Conservation (phyloP, 768 basidiomycete genomes). For the Naematelia aurantialba region DNA sequence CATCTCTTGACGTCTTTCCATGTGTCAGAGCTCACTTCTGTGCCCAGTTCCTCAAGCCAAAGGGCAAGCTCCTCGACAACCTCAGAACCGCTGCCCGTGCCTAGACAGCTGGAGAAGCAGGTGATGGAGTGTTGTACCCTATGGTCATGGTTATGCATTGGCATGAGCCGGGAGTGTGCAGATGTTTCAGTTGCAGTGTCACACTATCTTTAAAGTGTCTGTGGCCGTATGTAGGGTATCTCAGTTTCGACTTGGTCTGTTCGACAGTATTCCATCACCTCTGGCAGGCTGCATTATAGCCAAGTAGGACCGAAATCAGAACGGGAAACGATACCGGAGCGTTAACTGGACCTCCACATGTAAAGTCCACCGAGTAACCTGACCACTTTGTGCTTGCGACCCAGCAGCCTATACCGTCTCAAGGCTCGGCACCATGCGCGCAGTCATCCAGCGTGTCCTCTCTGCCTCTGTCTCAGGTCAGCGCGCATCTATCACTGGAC, state of each 20-base stretch:
- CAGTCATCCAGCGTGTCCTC: slow-evolving; percentile 76
- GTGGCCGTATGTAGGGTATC: no score
- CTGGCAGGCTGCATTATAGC: no score
- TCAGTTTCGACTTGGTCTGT: no score
- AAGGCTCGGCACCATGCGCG: slow-evolving; percentile 60
- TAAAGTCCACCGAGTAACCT: no score
- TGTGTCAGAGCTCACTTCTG: neutral
- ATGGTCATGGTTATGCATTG: neutral
- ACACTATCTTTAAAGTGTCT: no score
- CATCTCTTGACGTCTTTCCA: neutral
- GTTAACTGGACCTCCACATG: no score
- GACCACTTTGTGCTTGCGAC: no score
- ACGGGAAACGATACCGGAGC: no score
- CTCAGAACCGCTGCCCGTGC: slow-evolving; percentile 61
- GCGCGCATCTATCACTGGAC: slow-evolving; percentile 7
- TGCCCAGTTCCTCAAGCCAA: slow-evolving; percentile 76
- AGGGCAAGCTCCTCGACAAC: slow-evolving; percentile 80
- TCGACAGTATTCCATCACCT: no score
- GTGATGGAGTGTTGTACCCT: neutral
- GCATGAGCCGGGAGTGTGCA: neutral
- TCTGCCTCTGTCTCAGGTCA: slow-evolving; percentile 80
- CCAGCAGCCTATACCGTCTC: no score
- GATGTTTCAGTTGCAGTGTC: no score
- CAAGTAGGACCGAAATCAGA: no score
- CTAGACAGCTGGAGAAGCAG: slow-evolving; percentile 15